phyloP scores from a whole-genome alignment of 768 basidiomycete genomes.

The Collybiopsis confluens region DNA sequence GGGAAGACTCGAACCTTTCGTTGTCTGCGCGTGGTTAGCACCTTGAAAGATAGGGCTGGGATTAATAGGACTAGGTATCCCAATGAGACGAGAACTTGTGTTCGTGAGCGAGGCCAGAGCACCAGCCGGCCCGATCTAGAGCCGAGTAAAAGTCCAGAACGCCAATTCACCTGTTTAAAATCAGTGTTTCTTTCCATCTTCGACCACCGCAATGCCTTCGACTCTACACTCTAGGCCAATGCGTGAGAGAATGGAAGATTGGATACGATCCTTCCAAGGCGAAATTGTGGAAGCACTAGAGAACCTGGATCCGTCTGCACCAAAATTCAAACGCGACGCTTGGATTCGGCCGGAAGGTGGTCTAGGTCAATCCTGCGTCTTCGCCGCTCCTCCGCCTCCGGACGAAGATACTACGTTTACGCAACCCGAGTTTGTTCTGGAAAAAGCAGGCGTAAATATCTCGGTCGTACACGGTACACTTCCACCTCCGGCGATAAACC shows the following conservation, averaged over 20 bases:
- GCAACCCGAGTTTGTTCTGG: constrained; percentile 23
- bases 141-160: too few species aligned
- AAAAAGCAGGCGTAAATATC: constrained; percentile 96
- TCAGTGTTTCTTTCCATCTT: not conserved
- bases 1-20: too few species aligned
- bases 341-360: constrained; percentile 76
- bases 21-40: too few species aligned
- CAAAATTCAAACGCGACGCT: constrained; percentile 75
- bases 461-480: constrained; percentile 86
- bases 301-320: constrained; percentile 65
- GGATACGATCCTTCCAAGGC: constrained; percentile 73
- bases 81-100: too few species aligned
- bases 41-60: too few species aligned
- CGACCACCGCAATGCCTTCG: constrained; percentile 13
- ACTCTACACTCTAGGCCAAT: constrained; percentile 36
- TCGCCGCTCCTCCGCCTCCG: constrained; percentile 41
- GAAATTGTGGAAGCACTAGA: constrained; percentile 77
- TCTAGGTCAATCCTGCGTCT: constrained; percentile 78
- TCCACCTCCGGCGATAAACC: constrained; percentile 83
- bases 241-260: constrained; percentile 74
- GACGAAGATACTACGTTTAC: constrained; percentile 48
- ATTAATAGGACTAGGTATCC: too few species aligned
- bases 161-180: too few species aligned
- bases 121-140: too few species aligned
- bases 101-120: too few species aligned